Percentiles rank a stretch among this genome's conserved stretches.
phyloP scores from a whole-genome alignment of 2,329 filamentous ascomycete genomes.

The Alternaria burnsii region DNA sequence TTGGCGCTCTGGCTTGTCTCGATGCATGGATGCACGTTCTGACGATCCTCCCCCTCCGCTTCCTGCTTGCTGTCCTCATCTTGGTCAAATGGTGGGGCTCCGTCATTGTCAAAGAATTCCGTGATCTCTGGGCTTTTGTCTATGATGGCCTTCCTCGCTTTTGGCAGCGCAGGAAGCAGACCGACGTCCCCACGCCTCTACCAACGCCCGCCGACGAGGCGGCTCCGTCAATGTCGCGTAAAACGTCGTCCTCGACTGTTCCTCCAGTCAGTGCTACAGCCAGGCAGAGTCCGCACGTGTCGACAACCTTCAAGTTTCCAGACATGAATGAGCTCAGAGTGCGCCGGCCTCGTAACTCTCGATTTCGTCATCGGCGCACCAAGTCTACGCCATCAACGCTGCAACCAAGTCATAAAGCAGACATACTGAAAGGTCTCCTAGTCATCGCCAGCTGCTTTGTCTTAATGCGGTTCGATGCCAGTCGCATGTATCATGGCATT shows the following conservation, averaged over 20 bases:
- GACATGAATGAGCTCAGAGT: constrained; percentile 38
- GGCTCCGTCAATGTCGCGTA: constrained; percentile 35
- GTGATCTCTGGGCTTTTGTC: constrained; percentile 78
- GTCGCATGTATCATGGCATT: constrained; percentile 97
- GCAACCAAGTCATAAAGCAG: constrained; percentile 90
- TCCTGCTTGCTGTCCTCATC: constrained; percentile 80
- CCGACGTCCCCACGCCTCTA: constrained; percentile 41
- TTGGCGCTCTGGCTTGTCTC: constrained; percentile 88
- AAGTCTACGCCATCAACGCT: constrained; percentile 87
- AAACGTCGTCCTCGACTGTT: constrained; percentile 32
- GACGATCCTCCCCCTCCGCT: constrained; percentile 90
- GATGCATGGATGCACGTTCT: constrained; percentile 98
- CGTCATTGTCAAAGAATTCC: constrained; percentile 74
- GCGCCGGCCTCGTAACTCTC: constrained; percentile 41
- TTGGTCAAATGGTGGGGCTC: constrained; percentile 80
- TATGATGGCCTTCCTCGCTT: constrained; percentile 81
- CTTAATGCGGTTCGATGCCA: constrained; percentile 91
- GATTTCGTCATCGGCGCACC: constrained; percentile 71
- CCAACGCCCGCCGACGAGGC: constrained; percentile 42
- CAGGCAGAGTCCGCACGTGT: constrained; percentile 32
- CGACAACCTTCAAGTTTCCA: constrained; percentile 37
- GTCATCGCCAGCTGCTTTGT: constrained; percentile 86
- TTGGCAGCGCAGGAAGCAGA: constrained; percentile 69
- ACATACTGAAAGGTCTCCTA: constrained; percentile 87
- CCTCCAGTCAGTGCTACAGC: constrained; percentile 27